These are phyloP conservation scores for Candida namnaoensis DNA, from an alignment of 805 yeast species.

Conservation along the genomic window DNA sequence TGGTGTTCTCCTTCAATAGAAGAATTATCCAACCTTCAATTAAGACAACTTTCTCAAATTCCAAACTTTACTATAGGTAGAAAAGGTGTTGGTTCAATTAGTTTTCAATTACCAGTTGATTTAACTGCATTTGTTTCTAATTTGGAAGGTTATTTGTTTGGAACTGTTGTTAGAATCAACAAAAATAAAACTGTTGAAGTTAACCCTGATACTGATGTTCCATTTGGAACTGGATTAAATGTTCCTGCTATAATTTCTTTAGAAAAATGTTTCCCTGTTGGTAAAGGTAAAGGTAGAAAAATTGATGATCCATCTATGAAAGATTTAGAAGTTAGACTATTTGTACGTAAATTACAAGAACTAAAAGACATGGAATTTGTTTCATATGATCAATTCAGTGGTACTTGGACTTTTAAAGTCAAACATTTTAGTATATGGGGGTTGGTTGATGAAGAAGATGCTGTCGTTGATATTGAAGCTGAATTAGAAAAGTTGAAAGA, in stretches of 20 bases:
- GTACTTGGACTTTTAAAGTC: conserved; percentile 74
- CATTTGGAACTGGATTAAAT: conserved; percentile 60
- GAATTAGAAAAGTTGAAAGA: conserved; percentile 16
- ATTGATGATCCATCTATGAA: conserved; percentile 9
- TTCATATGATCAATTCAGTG: conserved; percentile 68
- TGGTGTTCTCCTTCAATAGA: conserved; percentile 66
- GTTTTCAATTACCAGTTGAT: conserved; percentile 63
- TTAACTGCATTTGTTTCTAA: conserved; percentile 40
- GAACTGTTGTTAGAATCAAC: conserved; percentile 36
- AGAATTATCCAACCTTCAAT: conserved; percentile 33
- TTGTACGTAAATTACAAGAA: conserved; percentile 41
- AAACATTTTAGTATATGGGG: conserved; percentile 97
- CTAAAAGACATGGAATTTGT: conserved; percentile 69
- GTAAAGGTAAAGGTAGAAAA: conserved; percentile 8
- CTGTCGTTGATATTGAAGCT: conserved; percentile 42
- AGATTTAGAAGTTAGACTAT: conserved; percentile 34
- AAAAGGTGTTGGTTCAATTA: conserved; percentile 57
- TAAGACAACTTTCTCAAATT: conserved; percentile 42
- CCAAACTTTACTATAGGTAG: conserved; percentile 65
- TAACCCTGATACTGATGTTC: conserved; percentile 58
- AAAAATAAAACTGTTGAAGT: conserved; percentile 46
- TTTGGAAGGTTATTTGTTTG: conserved; percentile 25
- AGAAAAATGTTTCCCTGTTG: conserved; percentile 48
- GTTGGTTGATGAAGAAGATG: conserved; percentile 57
- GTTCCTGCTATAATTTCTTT: conserved; percentile 70